A percentile compares a stretch with the other conserved stretches of the same genome.
Evolutionary conservation across 2,329 filamentous ascomycete species (phyloP).

Genomic region (Aspergillus ruber): DNA sequence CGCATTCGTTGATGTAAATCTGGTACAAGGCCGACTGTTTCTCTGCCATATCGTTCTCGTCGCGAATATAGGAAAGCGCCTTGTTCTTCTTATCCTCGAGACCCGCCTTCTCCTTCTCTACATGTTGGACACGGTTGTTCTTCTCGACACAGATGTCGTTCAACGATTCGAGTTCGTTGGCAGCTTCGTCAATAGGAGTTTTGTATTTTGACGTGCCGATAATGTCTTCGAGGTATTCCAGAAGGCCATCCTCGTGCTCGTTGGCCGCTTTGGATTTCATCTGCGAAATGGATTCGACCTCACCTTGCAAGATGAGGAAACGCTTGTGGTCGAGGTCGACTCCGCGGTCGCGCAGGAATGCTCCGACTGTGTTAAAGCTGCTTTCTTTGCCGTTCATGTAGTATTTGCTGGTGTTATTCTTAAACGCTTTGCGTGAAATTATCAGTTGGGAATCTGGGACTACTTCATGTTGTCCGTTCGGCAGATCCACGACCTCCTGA

Average conservation of each 20-base stretch:
- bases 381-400: constrained; percentile 89
- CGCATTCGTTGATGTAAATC: constrained; percentile 79
- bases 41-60: constrained; percentile 85
- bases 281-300: constrained; percentile 97
- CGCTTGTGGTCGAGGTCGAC: constrained; percentile 97
- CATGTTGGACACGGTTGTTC: constrained; percentile 88
- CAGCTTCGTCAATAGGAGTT: constrained; percentile 89
- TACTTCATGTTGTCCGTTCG: constrained; percentile 65
- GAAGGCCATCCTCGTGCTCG: constrained; percentile 90
- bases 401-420: constrained; percentile 97
- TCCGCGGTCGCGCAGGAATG: constrained; percentile 75
- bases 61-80: constrained; percentile 77
- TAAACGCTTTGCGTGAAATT: constrained; percentile 88
- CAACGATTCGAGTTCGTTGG: constrained; percentile 78
- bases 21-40: constrained; percentile 94
- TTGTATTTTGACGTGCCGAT: constrained; percentile 99
- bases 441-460: constrained; percentile 79
- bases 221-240: constrained; percentile 97
- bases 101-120: constrained; percentile 90
- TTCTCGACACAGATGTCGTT: constrained; percentile 96
- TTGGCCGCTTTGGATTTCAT: constrained; percentile 97
- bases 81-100: constrained; percentile 97
- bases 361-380: constrained; percentile 87
- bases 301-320: constrained; percentile 93
- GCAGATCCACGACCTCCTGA: constrained; percentile 85